A percentile compares a stretch with the other conserved stretches of the same genome.
Conservation (phyloP, 768 basidiomycete genomes). For the Leccinum rimulosum region DNA sequence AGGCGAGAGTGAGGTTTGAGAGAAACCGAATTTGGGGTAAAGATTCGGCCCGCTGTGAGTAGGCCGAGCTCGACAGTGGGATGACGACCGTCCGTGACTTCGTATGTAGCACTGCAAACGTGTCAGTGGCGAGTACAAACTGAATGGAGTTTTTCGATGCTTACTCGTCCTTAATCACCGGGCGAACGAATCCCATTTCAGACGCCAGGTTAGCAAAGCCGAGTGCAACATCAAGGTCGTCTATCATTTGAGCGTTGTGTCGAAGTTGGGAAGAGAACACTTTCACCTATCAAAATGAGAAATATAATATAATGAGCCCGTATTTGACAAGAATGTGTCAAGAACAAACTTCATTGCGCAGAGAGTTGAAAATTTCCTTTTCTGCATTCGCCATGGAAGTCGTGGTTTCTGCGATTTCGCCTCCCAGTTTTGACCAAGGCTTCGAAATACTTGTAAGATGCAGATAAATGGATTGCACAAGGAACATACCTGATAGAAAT, state of each 20-base stretch:
- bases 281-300: constrained; percentile 50
- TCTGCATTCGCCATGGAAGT: constrained; percentile 55
- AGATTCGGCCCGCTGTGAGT: constrained; percentile 66
- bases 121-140: constrained; percentile 1
- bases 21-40: constrained; percentile 78
- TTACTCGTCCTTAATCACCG: constrained; percentile 68
- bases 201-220: constrained; percentile 78
- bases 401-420: constrained; percentile 58
- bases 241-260: constrained; percentile 72
- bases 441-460: constrained; percentile 26
- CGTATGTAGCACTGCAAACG: constrained; percentile 47
- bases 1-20: constrained; percentile 61
- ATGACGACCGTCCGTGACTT: constrained; percentile 81
- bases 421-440: constrained; percentile 78
- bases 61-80: constrained; percentile 91
- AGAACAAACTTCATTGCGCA: constrained; percentile 60
- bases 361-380: constrained; percentile 65
- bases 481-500: constrained; percentile 56
- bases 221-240: constrained; percentile 83
- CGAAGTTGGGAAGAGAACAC: constrained; percentile 54
- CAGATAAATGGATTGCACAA: background rate
- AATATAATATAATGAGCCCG: background rate
- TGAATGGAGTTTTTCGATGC: constrained; percentile 19
- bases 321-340: background rate
- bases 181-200: constrained; percentile 75